These are phyloP conservation scores for Amaranthus hypochondriacus DNA, from an alignment of 148 eudicot genomes.

Conservation along the genomic window DNA sequence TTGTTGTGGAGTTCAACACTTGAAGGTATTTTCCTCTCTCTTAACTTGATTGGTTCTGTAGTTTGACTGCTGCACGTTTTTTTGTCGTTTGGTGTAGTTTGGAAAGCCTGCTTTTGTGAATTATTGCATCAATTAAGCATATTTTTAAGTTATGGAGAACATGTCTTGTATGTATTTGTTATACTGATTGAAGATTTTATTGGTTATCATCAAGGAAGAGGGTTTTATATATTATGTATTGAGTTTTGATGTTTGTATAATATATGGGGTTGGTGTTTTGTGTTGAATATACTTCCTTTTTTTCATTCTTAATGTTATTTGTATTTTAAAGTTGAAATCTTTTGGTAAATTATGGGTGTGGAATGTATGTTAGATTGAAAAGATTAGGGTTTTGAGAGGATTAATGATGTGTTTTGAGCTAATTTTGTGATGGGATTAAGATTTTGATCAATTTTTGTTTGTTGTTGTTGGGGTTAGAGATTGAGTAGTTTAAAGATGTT, in stretches of 20 bases:
- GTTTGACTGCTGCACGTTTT: conserved; percentile 40
- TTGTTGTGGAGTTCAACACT: conserved; percentile 37
- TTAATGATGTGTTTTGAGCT: neutral
- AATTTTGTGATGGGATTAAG: conserved; percentile 3
- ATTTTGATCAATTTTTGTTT: conserved; percentile 7
- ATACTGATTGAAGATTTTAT: conserved; percentile 8
- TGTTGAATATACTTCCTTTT: neutral
- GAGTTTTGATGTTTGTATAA: conserved; percentile 11
- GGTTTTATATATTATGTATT: conserved; percentile 9
- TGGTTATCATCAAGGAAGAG: conserved; percentile 10
- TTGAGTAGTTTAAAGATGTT: conserved; percentile 21
- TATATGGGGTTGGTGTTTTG: conserved; percentile 6
- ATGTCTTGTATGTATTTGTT: conserved; percentile 19
- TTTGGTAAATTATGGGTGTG: neutral
- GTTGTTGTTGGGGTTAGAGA: neutral
- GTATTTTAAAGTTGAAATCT: neutral
- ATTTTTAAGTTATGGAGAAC: conserved; percentile 28
- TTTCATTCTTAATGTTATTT: neutral
- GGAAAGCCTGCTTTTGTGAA: conserved; percentile 28
- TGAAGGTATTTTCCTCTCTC: conserved; percentile 15
- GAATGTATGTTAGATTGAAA: conserved; percentile 2
- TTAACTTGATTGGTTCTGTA: conserved; percentile 4
- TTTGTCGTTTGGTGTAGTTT: conserved; percentile 1
- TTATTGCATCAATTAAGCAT: conserved; percentile 24
- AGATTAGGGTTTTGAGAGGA: neutral